Conservation (phyloP, 1,284 basidiomycete species). For the Rhodotorula sp. region DNA sequence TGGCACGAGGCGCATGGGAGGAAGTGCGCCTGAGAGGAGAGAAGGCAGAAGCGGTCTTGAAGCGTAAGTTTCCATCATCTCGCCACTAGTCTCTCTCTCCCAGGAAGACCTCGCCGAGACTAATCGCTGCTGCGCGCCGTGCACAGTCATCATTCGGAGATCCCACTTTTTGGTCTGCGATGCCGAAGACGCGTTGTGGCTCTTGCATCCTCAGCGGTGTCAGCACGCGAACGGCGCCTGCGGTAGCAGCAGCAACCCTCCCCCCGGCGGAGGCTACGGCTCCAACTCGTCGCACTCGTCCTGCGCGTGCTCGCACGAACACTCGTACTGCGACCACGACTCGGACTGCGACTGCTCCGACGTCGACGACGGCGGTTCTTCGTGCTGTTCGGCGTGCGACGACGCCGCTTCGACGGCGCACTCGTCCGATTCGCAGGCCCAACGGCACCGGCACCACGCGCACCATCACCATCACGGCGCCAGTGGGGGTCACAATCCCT, state of each 20-base stretch:
- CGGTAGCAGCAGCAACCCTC: background rate
- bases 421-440: background rate
- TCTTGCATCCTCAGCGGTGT: slow-evolving; percentile 27
- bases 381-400: slow-evolving; percentile 11
- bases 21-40: slow-evolving; percentile 27
- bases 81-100: too few species aligned
- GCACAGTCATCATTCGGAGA: slow-evolving; percentile 25
- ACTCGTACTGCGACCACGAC: slow-evolving; percentile 14
- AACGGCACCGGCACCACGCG: slow-evolving; percentile 4
- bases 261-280: slow-evolving; percentile 6
- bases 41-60: slow-evolving; percentile 29
- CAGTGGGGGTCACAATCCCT: background rate
- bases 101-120: too few species aligned
- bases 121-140: background rate
- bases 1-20: slow-evolving; percentile 32
- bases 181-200: slow-evolving; percentile 39
- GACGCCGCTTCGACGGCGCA: slow-evolving; percentile 1
- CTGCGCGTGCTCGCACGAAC: slow-evolving; percentile 13
- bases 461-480: background rate
- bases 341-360: slow-evolving; percentile 3
- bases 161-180: slow-evolving; percentile 38
- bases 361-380: slow-evolving; percentile 2
- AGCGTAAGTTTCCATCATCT: slow-evolving; percentile 17
- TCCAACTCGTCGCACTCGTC: slow-evolving; percentile 6
- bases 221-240: slow-evolving; percentile 5